Evolutionary conservation across 139 green algal genomes (phyloP).

Genomic region (Chlorella vulgaris): DNA sequence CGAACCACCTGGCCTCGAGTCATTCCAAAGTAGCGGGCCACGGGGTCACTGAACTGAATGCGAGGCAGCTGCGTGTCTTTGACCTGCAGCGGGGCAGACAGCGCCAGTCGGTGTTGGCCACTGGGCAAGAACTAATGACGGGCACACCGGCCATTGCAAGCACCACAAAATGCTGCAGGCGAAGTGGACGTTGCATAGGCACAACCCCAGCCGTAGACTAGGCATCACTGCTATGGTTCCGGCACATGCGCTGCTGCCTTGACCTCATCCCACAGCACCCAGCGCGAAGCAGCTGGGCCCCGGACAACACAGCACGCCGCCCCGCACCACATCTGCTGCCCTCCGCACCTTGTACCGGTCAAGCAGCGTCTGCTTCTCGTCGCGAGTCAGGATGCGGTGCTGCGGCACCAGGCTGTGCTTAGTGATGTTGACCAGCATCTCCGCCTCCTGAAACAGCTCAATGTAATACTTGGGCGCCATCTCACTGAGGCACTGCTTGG

Average conservation of each 20-base stretch:
- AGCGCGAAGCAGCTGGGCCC: no score
- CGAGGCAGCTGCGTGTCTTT: constrained; percentile 96
- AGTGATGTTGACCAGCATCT: constrained; percentile 96
- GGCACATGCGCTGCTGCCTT: no score
- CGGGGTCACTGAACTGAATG: constrained; percentile 90
- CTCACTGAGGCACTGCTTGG: constrained; percentile 70
- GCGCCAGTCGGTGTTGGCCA: no score
- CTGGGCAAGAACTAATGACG: no score
- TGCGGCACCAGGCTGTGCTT: constrained; percentile 92
- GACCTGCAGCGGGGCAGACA: constrained; percentile 65
- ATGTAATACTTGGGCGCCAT: constrained; percentile 84
- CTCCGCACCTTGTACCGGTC: constrained; percentile 74
- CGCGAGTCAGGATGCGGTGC: constrained; percentile 82
- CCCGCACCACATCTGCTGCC: not conserved
- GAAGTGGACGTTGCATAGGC: no score
- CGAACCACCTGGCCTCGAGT: constrained; percentile 90
- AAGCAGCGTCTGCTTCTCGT: constrained; percentile 92
- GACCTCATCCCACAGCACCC: no score
- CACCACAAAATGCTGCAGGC: no score
- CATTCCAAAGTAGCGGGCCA: constrained; percentile 95
- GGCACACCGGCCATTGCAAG: no score
- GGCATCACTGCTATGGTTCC: no score
- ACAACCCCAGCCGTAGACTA: no score
- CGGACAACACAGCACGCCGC: no score
- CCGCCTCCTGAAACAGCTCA: constrained; percentile 62